phyloP scores from a whole-genome alignment of 2,329 filamentous ascomycete genomes.

The Aspergillus unguis region DNA sequence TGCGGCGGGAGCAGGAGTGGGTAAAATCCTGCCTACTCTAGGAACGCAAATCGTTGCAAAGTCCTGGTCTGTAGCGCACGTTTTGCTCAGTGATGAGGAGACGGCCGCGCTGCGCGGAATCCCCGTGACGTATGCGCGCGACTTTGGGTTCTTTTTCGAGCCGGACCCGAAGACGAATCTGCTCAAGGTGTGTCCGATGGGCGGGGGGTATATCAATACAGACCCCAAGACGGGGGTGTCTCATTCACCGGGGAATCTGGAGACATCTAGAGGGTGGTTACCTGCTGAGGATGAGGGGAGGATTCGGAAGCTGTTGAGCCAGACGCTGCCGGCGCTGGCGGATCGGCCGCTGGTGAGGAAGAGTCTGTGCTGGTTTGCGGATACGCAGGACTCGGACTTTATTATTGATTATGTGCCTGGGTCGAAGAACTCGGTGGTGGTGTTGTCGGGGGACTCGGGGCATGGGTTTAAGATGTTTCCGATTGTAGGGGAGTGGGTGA shows the following conservation, averaged over 20 bases:
- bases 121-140: constrained; percentile 59
- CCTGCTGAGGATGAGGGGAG: constrained; percentile 53
- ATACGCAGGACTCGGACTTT: constrained; percentile 59
- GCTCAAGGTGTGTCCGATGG: constrained; percentile 60
- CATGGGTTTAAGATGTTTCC: constrained; percentile 64
- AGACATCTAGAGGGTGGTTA: constrained; percentile 44
- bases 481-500: constrained; percentile 56
- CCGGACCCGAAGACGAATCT: constrained; percentile 57
- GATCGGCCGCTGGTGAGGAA: constrained; percentile 56
- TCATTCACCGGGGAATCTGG: constrained; percentile 39
- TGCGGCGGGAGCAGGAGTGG: constrained; percentile 51
- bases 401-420: constrained; percentile 29
- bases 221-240: constrained; percentile 43
- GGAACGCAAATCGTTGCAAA: constrained; percentile 54
- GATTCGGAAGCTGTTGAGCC: constrained; percentile 49
- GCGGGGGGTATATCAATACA: constrained; percentile 55
- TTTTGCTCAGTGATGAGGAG: constrained; percentile 56
- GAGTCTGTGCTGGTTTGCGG: constrained; percentile 62
- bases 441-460: constrained; percentile 58
- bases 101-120: constrained; percentile 54
- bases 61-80: constrained; percentile 59
- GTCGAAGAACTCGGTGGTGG: constrained; percentile 46
- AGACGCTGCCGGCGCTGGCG: constrained; percentile 53
- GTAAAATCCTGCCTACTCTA: constrained; percentile 49
- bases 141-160: constrained; percentile 65